Evolutionary conservation across 2,329 filamentous ascomycete genomes (phyloP).

Genomic region (Iodosphaeria phyllophila): DNA sequence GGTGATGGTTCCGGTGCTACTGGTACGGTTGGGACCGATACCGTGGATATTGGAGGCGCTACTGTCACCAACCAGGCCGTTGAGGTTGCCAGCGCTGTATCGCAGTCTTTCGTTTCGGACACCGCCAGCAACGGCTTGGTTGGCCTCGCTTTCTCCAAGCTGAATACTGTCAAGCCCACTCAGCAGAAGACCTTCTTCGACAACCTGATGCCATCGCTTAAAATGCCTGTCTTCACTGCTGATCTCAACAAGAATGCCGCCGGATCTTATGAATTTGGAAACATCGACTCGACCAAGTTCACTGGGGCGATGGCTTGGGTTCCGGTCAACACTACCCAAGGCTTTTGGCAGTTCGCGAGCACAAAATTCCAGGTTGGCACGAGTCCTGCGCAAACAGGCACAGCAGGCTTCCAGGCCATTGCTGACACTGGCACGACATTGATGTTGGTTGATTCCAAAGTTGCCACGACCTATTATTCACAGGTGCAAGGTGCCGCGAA

Average conservation of each 20-base stretch:
- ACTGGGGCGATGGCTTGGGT: conserved; percentile 15
- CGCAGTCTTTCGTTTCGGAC: conserved; percentile 14
- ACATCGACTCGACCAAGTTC: conserved; percentile 15
- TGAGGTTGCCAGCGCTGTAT: conserved; percentile 12
- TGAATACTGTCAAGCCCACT: conserved; percentile 14
- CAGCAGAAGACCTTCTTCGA: conserved; percentile 17
- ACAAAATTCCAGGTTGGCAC: conserved; percentile 13
- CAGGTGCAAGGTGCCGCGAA: conserved; percentile 23
- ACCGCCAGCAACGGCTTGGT: conserved; percentile 13
- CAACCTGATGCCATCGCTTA: conserved; percentile 12
- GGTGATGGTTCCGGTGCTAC: conserved; percentile 15
- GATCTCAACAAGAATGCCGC: conserved; percentile 12
- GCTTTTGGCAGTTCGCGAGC: conserved; percentile 20
- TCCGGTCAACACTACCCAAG: conserved; percentile 12
- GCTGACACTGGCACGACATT: conserved; percentile 45
- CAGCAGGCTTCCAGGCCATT: conserved; percentile 24
- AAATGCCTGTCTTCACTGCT: conserved; percentile 15
- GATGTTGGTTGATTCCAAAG: conserved; percentile 34
- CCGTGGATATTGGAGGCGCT: conserved; percentile 14
- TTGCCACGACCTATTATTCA: conserved; percentile 29
- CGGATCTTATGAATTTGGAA: conserved; percentile 21
- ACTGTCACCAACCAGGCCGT: conserved; percentile 13
- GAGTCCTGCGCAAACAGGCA: conserved; percentile 14
- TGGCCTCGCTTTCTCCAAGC: conserved; percentile 14
- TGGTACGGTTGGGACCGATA: conserved; percentile 16